Percentiles rank a stretch among this genome's conserved stretches.
These are phyloP conservation scores for Ensete ventricosum DNA, from an alignment of 176 grass and related monocot species.

Conservation along the genomic window DNA sequence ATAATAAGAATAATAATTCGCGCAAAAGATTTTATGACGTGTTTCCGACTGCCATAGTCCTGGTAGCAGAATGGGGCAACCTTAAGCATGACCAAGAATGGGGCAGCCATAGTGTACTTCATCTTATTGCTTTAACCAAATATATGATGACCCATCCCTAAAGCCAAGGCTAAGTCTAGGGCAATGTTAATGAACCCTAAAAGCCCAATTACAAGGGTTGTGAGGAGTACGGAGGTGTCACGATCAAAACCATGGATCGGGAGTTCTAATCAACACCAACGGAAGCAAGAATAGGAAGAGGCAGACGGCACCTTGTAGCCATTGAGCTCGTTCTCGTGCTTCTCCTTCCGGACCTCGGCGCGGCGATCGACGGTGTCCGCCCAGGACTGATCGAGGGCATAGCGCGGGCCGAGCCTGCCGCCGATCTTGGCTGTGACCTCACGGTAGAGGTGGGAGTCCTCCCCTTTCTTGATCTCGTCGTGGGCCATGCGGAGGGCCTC, in stretches of 20 bases:
- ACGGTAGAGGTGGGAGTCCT: conserved; percentile 52
- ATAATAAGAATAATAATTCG: too few relatives aligned
- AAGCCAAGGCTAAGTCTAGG: too few relatives aligned
- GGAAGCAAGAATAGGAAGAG: neutral
- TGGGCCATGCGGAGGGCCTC: conserved; percentile 82
- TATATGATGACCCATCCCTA: too few relatives aligned
- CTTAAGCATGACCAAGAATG: too few relatives aligned
- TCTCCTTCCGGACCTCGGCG: conserved; percentile 54
- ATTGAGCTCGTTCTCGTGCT: conserved; percentile 88
- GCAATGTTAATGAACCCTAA: too few relatives aligned
- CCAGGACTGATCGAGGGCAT: conserved; percentile 51
- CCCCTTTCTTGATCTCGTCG: conserved; percentile 57
- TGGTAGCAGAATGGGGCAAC: too few relatives aligned
- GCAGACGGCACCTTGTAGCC: conserved; percentile 50
- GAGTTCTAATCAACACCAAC: neutral
- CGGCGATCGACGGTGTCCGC: conserved; percentile 39
- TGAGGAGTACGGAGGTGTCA: neutral
- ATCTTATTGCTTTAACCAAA: too few relatives aligned
- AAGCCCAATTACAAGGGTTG: neutral
- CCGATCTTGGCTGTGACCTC: conserved; percentile 43
- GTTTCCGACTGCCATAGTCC: too few relatives aligned
- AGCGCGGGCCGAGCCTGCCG: conserved; percentile 35
- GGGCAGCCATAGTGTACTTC: too few relatives aligned
- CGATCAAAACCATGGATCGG: neutral
- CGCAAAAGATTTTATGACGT: too few relatives aligned